Base-by-base conservation (phyloP, 768 basidiomycete species). In the Tylopilus felleus region DNA sequence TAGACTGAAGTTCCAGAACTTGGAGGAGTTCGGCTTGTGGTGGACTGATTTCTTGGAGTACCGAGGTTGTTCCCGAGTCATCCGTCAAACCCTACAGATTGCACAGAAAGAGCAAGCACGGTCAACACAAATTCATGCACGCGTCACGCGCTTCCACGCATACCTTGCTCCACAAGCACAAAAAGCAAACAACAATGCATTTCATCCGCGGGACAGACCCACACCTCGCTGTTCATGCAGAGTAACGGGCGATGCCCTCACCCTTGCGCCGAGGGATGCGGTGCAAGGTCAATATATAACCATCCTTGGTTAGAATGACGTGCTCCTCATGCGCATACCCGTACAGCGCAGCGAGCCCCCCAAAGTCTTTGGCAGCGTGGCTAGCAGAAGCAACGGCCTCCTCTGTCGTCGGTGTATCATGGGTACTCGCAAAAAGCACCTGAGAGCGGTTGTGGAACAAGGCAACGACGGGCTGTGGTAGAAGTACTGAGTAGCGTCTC, bases 31-130 rank as follows among this genome's bases (percentile, higher is more conserved):
- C 5, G 90, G 86, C 21, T 80, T 77, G 66, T 83, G 75, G 60
- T 85, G 80, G 39, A 90, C 80, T 4, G 81, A 86, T 65, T 93
- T 93, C 64, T 88, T 90, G 25, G 90, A 92, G 65, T 93, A 93
- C 90, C 90, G 52, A 83, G 82, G 65, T 89, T 89, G 64, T 88
- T 90, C 8, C 90, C 85, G 4, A 92, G 73, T 90, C 90, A 93
- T 29, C 92, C 90, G 53, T 93, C 90, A 61, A 84, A 93, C 8
- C 91, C 69, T 70, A n/a, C 13, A 12, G 9, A 22, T 6, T 5
- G 14, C 41, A 29, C 13, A 17, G 21, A 33, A 28, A 16, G n/a
- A 35, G 8, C 19, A 16, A 1, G 17, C 17, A 8, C 17, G 36
- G 42, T 68, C 31, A 64, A 49, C 21, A 10, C 29, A 1, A 14